Conservation (phyloP, 148 eudicot species). For the Camellia sinensis region DNA sequence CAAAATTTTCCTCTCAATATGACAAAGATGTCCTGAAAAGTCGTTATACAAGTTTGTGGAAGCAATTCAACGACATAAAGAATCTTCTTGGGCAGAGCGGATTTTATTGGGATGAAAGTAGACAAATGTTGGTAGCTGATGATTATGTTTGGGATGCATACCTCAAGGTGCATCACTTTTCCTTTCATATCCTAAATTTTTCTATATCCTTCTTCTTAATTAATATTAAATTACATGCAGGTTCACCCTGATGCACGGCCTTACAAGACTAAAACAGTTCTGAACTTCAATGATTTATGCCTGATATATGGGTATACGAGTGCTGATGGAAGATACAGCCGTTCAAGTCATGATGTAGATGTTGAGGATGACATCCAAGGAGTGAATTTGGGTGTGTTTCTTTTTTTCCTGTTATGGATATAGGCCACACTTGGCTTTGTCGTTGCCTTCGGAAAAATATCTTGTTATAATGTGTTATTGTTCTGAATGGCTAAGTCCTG, state of each 20-base stretch:
- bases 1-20: conserved; percentile 32
- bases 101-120: conserved; percentile 38
- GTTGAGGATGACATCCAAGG: conserved; percentile 32
- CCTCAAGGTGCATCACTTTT: conserved; percentile 27
- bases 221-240: conserved; percentile 16
- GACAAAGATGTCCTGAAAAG: conserved; percentile 39
- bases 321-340: conserved; percentile 46
- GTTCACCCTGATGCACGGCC: conserved; percentile 37
- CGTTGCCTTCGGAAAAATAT: neutral
- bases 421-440: neutral
- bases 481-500: neutral
- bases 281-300: conserved; percentile 32
- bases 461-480: neutral
- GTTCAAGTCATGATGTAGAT: conserved; percentile 39
- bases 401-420: neutral
- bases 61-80: conserved; percentile 32
- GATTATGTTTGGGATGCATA: conserved; percentile 37
- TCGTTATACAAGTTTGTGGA: conserved; percentile 41
- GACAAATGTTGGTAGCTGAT: conserved; percentile 37
- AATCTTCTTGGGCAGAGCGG: conserved; percentile 33
- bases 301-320: conserved; percentile 35
- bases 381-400: conserved; percentile 23
- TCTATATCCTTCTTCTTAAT: neutral
- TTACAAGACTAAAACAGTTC: conserved; percentile 28
- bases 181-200: neutral